phyloP scores from a whole-genome alignment of 345 rosid genomes.

The Heritiera littoralis region DNA sequence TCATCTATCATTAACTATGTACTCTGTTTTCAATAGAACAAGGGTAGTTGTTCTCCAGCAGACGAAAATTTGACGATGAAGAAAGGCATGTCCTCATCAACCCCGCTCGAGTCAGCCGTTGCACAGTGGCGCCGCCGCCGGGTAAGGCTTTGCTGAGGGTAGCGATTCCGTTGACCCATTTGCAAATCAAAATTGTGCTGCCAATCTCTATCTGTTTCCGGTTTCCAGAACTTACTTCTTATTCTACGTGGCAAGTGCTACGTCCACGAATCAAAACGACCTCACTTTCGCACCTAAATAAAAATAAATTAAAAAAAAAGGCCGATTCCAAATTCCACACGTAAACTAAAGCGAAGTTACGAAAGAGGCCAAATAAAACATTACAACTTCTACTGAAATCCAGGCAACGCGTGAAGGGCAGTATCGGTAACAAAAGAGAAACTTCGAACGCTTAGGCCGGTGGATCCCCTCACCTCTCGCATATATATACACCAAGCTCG shows the following conservation, averaged over 20 bases:
- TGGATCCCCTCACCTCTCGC: not conserved
- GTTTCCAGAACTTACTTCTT: not conserved
- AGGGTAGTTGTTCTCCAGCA: too few relatives aligned
- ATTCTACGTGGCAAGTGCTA: slow-evolving; percentile 8
- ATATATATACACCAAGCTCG: not conserved
- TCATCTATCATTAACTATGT: not conserved
- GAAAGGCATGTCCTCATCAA: slow-evolving; percentile 28
- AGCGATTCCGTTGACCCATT: slow-evolving; percentile 50
- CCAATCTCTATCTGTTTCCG: not conserved
- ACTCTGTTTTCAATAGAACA: not conserved
- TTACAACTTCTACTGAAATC: not conserved
- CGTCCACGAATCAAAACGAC: slow-evolving; percentile 3
- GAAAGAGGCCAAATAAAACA: not conserved
- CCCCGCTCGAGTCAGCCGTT: slow-evolving; percentile 47
- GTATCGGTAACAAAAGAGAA: not conserved
- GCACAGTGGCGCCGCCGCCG: slow-evolving; percentile 27
- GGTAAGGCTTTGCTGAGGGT: slow-evolving; percentile 41
- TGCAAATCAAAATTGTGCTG: not conserved
- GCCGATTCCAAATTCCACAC: not conserved
- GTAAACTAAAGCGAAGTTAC: not conserved
- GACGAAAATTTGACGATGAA: slow-evolving; percentile 16
- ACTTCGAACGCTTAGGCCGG: not conserved
- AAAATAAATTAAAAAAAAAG: not conserved
- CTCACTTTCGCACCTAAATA: not conserved
- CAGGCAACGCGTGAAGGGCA: not conserved